Base-by-base conservation (phyloP, 2,329 filamentous ascomycete species). In the Fusarium acutatum region DNA sequence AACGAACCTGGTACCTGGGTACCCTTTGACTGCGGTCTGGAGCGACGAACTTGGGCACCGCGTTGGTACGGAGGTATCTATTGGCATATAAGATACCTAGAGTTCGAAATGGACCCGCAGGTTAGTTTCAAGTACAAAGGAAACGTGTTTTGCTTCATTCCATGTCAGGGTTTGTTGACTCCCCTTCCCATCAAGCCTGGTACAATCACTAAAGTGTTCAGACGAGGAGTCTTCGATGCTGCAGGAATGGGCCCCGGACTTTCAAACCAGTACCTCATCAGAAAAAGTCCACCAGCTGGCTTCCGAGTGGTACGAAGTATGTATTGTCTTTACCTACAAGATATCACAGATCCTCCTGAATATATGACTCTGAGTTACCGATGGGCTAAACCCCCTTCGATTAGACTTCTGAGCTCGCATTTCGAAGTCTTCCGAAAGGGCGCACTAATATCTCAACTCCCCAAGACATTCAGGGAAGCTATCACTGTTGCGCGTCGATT, bases 171-270 rank as follows among this genome's bases (percentile, higher is more conserved):
- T 60, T 17, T 15, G 35, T 53, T 32, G 3, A 14, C 12, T 18
- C 6, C 8, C 3, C 20, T 17, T 13, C 26, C 12, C 5, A 40
- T 17, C 6, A 26, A 52, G 9, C n/a, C 2, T 20, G 12, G 4
- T 40, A 18, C 1, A 32, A 8, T 15, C 7, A 26, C 26, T n/a
- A 22, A 26, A 1, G 20, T 11, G 7, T 1, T 22, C 4, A 60
- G 57, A 53, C 10, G 17, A 52, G 1, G 8, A 28, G 32, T 32
- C n/a, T 18, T 58, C 26, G 2, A 32, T 40, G 18, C n/a, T 14
- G 18, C 17, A 26, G 0, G 11, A n/a, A 26, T 7, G 10, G 10
- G 22, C 4, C 0, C 1, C 1, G 1, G 22, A 26, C 0, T 26
- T 60, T 6, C 17, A 32, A 37, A 18, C 12, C 1, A 34, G 15